phyloP scores from a whole-genome alignment of 768 basidiomycete species.

The Boletus bicolor region DNA sequence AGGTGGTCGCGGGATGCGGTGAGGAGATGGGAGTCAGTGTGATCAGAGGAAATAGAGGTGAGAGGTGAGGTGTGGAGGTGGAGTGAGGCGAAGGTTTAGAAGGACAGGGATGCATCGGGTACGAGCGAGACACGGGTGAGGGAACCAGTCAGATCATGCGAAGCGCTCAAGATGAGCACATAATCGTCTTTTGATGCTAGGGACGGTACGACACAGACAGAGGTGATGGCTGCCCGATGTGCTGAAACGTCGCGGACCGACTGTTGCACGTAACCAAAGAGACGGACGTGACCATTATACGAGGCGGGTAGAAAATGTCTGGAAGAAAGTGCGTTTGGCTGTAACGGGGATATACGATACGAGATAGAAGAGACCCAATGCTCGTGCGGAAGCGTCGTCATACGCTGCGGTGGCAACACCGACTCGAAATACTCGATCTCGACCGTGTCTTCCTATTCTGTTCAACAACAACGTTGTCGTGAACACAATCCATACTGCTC shows the following conservation, averaged over 20 bases:
- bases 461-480: slow-evolving; percentile 9
- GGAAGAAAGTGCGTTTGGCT: not conserved
- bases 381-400: too few relatives aligned
- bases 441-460: slow-evolving; percentile 64
- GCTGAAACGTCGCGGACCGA: slow-evolving; percentile 13
- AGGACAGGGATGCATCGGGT: slow-evolving; percentile 1
- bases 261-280: too few relatives aligned
- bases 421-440: slow-evolving; percentile 56
- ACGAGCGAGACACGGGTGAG: slow-evolving; percentile 20
- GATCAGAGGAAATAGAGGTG: slow-evolving; percentile 55
- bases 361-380: too few relatives aligned
- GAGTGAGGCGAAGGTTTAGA: slow-evolving; percentile 40
- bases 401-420: too few relatives aligned
- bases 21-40: slow-evolving; percentile 52
- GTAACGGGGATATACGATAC: too few relatives aligned
- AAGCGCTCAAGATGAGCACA: slow-evolving; percentile 58
- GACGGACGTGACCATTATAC: too few relatives aligned
- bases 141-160: slow-evolving; percentile 59
- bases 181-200: slow-evolving; percentile 26
- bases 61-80: slow-evolving; percentile 52
- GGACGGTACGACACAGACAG: slow-evolving; percentile 51
- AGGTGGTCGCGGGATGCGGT: slow-evolving; percentile 87
- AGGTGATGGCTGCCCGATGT: slow-evolving; percentile 64
- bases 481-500: not conserved
- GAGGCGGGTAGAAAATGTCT: slow-evolving; percentile 48